Evolutionary conservation across 345 rosid genomes (phyloP), one percentile per base, ranked within the genome.

Genomic region (Atalantia buxifolia): DNA sequence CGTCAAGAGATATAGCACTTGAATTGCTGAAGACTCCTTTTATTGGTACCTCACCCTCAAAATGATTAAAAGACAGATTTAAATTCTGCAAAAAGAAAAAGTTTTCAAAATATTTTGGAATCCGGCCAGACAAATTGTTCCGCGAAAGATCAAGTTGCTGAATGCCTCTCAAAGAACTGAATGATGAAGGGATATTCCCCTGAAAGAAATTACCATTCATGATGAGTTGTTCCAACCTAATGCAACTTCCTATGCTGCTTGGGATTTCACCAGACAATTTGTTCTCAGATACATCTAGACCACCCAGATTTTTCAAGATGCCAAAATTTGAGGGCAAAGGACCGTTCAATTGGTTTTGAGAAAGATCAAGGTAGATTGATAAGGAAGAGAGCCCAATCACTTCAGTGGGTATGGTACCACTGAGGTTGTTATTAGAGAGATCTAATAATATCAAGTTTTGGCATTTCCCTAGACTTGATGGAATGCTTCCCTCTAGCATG

Each of bases 21-120:
- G 50, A 69, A 72, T 87, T 84, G 61, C 22, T 50, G 70, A 88
- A 88, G 3, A 81, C 64, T 14, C 93, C 89, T 66, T 65, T 27
- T 16, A 2, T 7, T 12, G 88, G 90, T 21, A 87, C 62, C 69
- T 78, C 83, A 13, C 92, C 90, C 30, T 87, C 87, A 0, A 90
- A 78, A 40, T 80, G 38, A 35, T 90, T 90, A 42, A 63, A 82
- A 56, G 93, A 88, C 16, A 85, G 79, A 73, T 87, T 79, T 63
- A 87, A 76, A 16, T 24, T 48, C 0, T 67, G 53, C 30, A 40
- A 9, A 8, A 73, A 65, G 1, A 1, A 28, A 28, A 83, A 30
- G 8, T 27, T 19, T 30, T 65, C 61, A 0, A 86, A 16, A 35
- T 55, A 76, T 27, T 61, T 19, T 0, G 87, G 88, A 57, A 86